Evolutionary conservation across 139 green algal species (phyloP).

Genomic region (Volvox africanus): DNA sequence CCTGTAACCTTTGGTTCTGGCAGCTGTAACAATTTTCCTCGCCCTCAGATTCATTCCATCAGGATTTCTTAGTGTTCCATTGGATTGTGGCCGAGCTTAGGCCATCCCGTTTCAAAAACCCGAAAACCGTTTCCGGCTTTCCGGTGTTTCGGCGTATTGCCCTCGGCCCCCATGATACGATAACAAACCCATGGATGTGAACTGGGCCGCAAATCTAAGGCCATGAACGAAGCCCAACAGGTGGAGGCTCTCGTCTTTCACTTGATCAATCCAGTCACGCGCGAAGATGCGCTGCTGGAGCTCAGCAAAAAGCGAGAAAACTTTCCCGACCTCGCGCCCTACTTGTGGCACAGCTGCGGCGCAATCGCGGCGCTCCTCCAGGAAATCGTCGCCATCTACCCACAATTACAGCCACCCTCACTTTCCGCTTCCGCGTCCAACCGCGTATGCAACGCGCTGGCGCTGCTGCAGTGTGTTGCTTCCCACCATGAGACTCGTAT

Average conservation of each 20-base stretch:
- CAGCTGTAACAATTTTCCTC: no score
- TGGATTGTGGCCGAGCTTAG: no score
- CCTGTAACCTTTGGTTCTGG: no score
- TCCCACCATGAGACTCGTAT: conserved; percentile 94
- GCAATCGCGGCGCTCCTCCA: conserved; percentile 97
- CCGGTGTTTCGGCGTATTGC: no score
- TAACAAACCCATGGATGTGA: neutral
- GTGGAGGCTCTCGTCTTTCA: conserved; percentile 71
- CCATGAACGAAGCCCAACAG: conserved; percentile 40
- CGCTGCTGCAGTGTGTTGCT: conserved; percentile 97
- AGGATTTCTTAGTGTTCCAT: no score
- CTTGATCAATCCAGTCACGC: conserved; percentile 67
- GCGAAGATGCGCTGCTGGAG: conserved; percentile 97
- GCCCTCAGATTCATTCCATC: no score
- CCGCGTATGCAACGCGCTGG: conserved; percentile 98
- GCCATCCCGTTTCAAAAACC: neutral
- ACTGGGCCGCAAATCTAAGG: no score
- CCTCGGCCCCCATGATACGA: neutral
- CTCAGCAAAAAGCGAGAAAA: conserved; percentile 97
- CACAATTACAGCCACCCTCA: conserved; percentile 90
- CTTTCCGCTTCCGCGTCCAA: conserved; percentile 96
- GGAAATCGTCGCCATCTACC: conserved; percentile 98
- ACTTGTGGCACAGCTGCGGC: conserved; percentile 97
- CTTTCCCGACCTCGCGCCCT: conserved; percentile 96
- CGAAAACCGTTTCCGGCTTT: neutral